Evolutionary conservation across 2,329 filamentous ascomycete genomes (phyloP).

Genomic region (Rhinocladiella mackenziei): DNA sequence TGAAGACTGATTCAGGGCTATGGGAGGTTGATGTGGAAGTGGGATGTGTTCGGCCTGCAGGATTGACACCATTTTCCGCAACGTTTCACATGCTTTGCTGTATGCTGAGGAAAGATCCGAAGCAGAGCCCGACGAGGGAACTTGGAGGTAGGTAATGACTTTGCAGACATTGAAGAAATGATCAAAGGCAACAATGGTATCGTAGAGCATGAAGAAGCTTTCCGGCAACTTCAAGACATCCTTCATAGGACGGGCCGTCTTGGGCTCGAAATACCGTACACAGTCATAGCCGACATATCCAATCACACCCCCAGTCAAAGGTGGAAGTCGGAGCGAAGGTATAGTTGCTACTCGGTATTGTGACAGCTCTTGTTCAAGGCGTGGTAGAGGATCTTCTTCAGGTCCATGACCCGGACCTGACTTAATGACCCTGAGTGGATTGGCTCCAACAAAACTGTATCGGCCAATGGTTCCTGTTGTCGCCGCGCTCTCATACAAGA

Average conservation of each 20-base stretch:
- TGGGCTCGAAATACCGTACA: slow-evolving; percentile 95
- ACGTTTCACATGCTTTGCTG: slow-evolving; percentile 58
- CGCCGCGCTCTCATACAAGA: slow-evolving; percentile 92
- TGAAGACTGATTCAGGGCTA: slow-evolving; percentile 71
- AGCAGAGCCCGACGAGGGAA: slow-evolving; percentile 52
- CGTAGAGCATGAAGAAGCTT: slow-evolving; percentile 93
- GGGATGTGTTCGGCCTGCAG: slow-evolving; percentile 72
- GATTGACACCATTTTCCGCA: slow-evolving; percentile 65
- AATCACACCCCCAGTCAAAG: slow-evolving; percentile 85
- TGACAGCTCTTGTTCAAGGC: slow-evolving; percentile 74
- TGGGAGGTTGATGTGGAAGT: slow-evolving; percentile 70
- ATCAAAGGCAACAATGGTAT: slow-evolving; percentile 91
- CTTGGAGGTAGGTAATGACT: slow-evolving; percentile 82
- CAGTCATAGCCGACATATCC: slow-evolving; percentile 98
- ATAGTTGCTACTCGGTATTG: slow-evolving; percentile 76
- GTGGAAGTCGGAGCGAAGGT: slow-evolving; percentile 76
- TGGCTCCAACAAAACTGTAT: slow-evolving; percentile 91
- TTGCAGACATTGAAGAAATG: slow-evolving; percentile 91
- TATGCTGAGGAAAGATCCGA: slow-evolving; percentile 65
- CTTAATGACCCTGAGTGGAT: slow-evolving; percentile 71
- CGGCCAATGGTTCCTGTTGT: slow-evolving; percentile 86
- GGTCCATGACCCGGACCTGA: slow-evolving; percentile 85
- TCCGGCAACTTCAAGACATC: slow-evolving; percentile 87
- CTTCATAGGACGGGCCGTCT: slow-evolving; percentile 82
- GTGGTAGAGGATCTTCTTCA: slow-evolving; percentile 76